These are phyloP conservation scores for Dothiorella sarmentorum DNA, from an alignment of 2,329 filamentous ascomycete genomes.

Conservation along the genomic window DNA sequence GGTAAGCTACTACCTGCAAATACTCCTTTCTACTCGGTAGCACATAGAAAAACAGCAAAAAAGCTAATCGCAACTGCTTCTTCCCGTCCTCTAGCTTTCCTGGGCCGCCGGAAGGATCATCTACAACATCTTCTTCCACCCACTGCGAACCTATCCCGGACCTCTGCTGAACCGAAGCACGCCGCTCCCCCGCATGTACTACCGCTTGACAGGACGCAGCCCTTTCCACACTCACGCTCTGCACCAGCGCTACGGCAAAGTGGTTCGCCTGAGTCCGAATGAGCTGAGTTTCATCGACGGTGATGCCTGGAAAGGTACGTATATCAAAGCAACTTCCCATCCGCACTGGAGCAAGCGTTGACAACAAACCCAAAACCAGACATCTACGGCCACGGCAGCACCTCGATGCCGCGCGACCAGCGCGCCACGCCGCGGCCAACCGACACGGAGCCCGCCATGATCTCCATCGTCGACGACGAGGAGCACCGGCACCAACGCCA, in stretches of 20 bases:
- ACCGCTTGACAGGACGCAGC: conserved; percentile 28
- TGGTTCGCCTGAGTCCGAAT: conserved; percentile 40
- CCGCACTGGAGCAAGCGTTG: too few relatives aligned
- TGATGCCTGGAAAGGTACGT: conserved; percentile 21
- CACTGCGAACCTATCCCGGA: conserved; percentile 15
- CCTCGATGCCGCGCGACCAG: conserved; percentile 25
- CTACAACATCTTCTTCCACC: conserved; percentile 15
- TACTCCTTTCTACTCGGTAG: too few relatives aligned
- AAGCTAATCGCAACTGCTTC: too few relatives aligned
- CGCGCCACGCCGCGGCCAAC: conserved; percentile 2
- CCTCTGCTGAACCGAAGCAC: conserved; percentile 33
- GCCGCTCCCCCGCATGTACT: conserved; percentile 32
- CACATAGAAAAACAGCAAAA: too few relatives aligned
- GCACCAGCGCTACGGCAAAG: conserved; percentile 42
- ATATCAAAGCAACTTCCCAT: background rate
- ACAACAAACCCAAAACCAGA: too few relatives aligned
- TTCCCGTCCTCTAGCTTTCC: background rate
- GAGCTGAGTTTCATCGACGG: conserved; percentile 25
- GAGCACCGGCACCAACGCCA: conserved; percentile 40
- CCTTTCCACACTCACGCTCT: conserved; percentile 28
- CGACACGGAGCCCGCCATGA: conserved; percentile 32
- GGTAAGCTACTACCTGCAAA: too few relatives aligned
- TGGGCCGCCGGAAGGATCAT: background rate
- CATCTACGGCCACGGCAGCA: conserved; percentile 36
- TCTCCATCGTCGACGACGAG: conserved; percentile 36